Conservation (phyloP, 2,329 filamentous ascomycete genomes). For the Myriosclerotinia scirpicola region DNA sequence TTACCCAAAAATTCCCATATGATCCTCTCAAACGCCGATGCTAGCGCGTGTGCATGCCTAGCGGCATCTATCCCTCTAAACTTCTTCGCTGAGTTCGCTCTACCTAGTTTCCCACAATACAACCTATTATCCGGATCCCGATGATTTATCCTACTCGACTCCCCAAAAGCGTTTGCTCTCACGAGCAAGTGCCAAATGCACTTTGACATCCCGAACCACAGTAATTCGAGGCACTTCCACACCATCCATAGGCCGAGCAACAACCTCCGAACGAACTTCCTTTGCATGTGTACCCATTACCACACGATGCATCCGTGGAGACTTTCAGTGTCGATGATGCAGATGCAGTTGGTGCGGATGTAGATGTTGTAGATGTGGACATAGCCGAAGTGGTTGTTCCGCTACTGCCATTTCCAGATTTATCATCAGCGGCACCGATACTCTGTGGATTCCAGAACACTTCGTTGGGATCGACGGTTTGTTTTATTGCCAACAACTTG, state of each 20-base stretch:
- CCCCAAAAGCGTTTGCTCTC: not conserved
- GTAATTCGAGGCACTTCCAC: not conserved
- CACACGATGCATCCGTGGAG: slow-evolving; percentile 16
- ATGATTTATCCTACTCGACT: not conserved
- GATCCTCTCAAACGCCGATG: not conserved
- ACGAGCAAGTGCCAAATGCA: slow-evolving; percentile 19
- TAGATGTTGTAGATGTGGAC: not conserved
- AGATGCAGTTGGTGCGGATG: not conserved
- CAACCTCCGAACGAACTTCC: slow-evolving; percentile 15
- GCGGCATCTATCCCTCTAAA: not conserved
- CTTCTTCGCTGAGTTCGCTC: not conserved
- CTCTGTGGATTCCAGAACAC: slow-evolving; percentile 29
- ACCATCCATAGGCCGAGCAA: slow-evolving; percentile 13
- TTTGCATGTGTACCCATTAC: not conserved
- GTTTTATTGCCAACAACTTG: slow-evolving; percentile 23
- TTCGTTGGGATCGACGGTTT: slow-evolving; percentile 14
- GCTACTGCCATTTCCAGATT: not conserved
- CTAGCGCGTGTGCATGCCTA: not conserved
- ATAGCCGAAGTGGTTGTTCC: not conserved
- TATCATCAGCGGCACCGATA: slow-evolving; percentile 18
- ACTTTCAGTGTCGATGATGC: not conserved
- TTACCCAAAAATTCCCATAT: no score
- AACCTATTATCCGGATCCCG: no score
- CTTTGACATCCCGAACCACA: slow-evolving; percentile 16
- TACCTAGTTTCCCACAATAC: no score